Conservation (phyloP, 345 rosid genomes). For the Syzygium oleosum region DNA sequence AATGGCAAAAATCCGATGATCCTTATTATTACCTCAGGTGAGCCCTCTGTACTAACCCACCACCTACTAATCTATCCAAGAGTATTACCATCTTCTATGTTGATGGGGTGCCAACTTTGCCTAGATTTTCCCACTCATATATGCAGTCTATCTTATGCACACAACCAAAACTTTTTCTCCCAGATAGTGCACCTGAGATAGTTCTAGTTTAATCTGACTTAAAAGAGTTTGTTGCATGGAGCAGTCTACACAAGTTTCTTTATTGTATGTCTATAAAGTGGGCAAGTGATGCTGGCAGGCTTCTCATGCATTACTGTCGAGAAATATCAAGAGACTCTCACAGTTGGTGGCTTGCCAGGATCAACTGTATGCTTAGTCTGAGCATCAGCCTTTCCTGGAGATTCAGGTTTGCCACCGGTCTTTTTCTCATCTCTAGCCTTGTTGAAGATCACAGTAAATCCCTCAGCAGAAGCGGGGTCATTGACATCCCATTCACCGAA, state of each 20-base stretch:
- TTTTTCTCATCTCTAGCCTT: constrained; percentile 91
- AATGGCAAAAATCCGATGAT: neutral
- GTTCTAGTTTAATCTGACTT: neutral
- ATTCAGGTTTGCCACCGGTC: constrained; percentile 58
- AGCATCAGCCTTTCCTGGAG: constrained; percentile 54
- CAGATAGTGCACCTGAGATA: neutral
- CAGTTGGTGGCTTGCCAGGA: constrained; percentile 65
- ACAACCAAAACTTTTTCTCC: neutral
- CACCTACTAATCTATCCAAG: neutral
- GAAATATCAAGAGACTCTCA: constrained; percentile 30
- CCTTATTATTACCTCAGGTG: neutral
- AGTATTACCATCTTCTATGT: neutral
- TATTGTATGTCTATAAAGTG: neutral
- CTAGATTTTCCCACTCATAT: neutral
- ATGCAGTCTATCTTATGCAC: neutral
- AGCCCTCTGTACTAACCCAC: neutral
- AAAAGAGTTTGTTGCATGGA: neutral
- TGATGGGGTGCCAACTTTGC: neutral
- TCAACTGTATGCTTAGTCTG: constrained; percentile 43
- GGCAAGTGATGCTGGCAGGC: neutral
- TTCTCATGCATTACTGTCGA: neutral
- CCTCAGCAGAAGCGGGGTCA: constrained; percentile 86
- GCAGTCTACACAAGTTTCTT: neutral
- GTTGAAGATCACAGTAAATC: constrained; percentile 87
- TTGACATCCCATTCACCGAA: constrained; percentile 96